Percentiles rank a stretch among this genome's conserved stretches.
Evolutionary conservation across 2,329 filamentous ascomycete genomes (phyloP).

Genomic region (Aspergillus oerlinghausenensis): DNA sequence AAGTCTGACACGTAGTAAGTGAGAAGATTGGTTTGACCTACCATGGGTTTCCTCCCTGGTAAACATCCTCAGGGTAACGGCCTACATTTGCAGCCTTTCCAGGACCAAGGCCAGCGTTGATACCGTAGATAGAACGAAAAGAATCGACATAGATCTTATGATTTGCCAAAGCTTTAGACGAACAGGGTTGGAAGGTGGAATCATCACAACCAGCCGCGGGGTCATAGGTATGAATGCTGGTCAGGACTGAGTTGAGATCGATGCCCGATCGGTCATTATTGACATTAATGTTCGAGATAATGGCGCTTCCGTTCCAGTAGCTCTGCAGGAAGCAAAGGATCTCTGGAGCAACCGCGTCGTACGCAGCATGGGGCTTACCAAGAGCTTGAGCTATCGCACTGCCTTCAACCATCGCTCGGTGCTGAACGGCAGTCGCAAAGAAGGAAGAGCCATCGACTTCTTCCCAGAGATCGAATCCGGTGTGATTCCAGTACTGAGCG

Average conservation of each 20-base stretch:
- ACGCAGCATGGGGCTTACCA: conserved; percentile 55
- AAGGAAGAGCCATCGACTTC: conserved; percentile 71
- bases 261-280: conserved; percentile 61
- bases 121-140: conserved; percentile 63
- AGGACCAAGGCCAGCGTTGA: conserved; percentile 37
- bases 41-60: conserved; percentile 75
- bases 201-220: conserved; percentile 23
- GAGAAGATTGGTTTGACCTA: conserved; percentile 42
- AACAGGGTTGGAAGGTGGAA: conserved; percentile 70
- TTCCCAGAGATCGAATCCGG: conserved; percentile 73
- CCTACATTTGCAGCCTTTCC: conserved; percentile 43
- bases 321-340: conserved; percentile 67
- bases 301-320: conserved; percentile 64
- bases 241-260: conserved; percentile 63
- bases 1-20: conserved; percentile 22
- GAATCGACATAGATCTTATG: conserved; percentile 70
- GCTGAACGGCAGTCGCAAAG: conserved; percentile 66
- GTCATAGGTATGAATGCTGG: conserved; percentile 37
- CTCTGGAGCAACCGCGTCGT: conserved; percentile 59
- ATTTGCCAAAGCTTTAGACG: conserved; percentile 61
- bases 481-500: conserved; percentile 41
- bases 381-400: conserved; percentile 59
- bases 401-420: conserved; percentile 58
- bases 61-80: conserved; percentile 64
- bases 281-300: conserved; percentile 56